Percentiles rank a stretch among this genome's conserved stretches.
phyloP scores from a whole-genome alignment of 2,329 filamentous ascomycete species.

The Talaromyces sp. region DNA sequence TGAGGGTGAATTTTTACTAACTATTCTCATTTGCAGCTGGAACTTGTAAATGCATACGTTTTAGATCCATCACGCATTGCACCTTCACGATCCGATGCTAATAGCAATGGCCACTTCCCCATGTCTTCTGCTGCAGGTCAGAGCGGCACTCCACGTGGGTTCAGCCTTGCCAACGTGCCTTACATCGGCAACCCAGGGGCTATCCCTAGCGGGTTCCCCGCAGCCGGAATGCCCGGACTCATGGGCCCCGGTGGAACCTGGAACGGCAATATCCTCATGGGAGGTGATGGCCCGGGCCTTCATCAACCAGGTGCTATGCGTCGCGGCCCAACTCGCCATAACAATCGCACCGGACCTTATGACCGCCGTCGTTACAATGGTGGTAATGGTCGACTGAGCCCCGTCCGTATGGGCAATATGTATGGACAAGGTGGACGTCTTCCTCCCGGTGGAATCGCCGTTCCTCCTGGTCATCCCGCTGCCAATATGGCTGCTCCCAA shows the following conservation, averaged over 20 bases:
- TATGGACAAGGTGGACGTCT: slow-evolving; percentile 36
- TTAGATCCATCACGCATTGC: slow-evolving; percentile 93
- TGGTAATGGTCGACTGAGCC: slow-evolving; percentile 51
- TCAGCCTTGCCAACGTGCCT: slow-evolving; percentile 76
- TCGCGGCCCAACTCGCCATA: slow-evolving; percentile 64
- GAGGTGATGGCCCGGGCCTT: slow-evolving; percentile 44
- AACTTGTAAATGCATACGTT: slow-evolving; percentile 91
- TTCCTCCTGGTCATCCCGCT: slow-evolving; percentile 45
- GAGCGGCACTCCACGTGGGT: slow-evolving; percentile 85
- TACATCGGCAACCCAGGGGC: slow-evolving; percentile 53
- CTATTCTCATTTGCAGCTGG: slow-evolving; percentile 59
- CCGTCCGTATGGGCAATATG: slow-evolving; percentile 41
- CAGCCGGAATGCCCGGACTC: slow-evolving; percentile 36
- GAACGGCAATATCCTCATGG: slow-evolving; percentile 33
- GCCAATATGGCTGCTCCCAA: slow-evolving; percentile 48
- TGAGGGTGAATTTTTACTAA: background rate
- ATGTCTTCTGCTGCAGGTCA: slow-evolving; percentile 73
- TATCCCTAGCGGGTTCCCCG: slow-evolving; percentile 41
- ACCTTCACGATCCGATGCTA: slow-evolving; percentile 88
- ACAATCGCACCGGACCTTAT: slow-evolving; percentile 71
- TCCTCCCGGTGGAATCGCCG: slow-evolving; percentile 33
- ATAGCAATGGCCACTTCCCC: slow-evolving; percentile 94
- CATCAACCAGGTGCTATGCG: slow-evolving; percentile 69
- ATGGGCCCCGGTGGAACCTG: slow-evolving; percentile 36
- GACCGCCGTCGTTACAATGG: slow-evolving; percentile 62